Conservation (phyloP, 495 filamentous ascomycete species). For the Tuber microsphaerosporum region DNA sequence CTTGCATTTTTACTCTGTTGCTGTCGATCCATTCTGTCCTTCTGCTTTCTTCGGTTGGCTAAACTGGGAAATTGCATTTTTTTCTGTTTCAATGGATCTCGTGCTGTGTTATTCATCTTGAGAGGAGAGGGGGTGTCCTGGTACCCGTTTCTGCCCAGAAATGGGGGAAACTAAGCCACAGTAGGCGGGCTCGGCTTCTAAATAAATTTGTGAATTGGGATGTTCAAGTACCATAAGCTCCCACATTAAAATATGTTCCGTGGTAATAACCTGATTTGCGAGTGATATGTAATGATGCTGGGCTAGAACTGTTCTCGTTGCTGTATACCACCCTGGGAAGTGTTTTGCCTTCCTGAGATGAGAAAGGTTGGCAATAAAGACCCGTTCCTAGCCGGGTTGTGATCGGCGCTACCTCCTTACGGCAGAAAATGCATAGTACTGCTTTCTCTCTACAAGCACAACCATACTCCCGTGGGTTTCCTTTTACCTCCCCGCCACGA, state of each 20-base stretch:
- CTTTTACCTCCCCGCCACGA: not conserved
- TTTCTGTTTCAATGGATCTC: not conserved
- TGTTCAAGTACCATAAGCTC: not conserved
- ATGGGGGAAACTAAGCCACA: not conserved
- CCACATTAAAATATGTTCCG: not conserved
- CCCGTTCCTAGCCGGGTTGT: not conserved
- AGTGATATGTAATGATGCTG: not conserved
- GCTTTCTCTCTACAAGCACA: not conserved
- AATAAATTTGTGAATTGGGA: not conserved
- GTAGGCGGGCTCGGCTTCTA: not conserved
- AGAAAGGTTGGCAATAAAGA: not conserved
- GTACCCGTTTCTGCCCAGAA: not conserved
- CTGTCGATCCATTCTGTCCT: not conserved
- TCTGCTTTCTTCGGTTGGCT: not conserved
- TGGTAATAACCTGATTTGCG: not conserved
- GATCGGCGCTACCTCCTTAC: not conserved
- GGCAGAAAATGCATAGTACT: not conserved
- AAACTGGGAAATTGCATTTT: not conserved
- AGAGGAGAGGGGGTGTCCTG: not conserved
- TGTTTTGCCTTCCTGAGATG: not conserved
- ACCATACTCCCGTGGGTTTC: not conserved
- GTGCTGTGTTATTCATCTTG: not conserved
- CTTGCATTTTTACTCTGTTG: not conserved
- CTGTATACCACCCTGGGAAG: not conserved
- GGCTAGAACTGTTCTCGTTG: not conserved